These are phyloP conservation scores for Trichoderma koningii DNA, from an alignment of 2,329 filamentous ascomycete species.

Conservation along the genomic window DNA sequence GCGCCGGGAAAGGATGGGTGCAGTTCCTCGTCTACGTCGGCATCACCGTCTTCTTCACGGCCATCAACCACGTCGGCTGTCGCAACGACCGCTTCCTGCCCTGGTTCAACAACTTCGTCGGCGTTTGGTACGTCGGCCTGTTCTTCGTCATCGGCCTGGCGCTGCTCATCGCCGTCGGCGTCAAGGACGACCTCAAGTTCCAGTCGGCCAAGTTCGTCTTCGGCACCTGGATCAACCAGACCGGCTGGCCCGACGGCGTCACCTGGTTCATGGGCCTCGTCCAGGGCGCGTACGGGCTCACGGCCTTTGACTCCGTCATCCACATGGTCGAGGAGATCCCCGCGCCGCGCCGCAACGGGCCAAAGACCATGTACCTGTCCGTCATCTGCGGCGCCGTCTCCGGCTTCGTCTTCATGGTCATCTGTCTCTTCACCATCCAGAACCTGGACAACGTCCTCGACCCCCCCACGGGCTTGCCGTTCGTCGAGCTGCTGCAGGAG, in stretches of 20 bases:
- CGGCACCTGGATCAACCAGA: slow-evolving; percentile 48
- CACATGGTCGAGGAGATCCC: slow-evolving; percentile 62
- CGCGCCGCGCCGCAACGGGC: slow-evolving; percentile 52
- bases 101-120: slow-evolving; percentile 59
- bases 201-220: slow-evolving; percentile 56
- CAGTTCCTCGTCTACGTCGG: slow-evolving; percentile 58
- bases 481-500: slow-evolving; percentile 50
- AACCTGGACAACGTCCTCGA: slow-evolving; percentile 46
- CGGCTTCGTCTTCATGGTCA: slow-evolving; percentile 55
- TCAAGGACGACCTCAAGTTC: slow-evolving; percentile 46
- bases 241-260: slow-evolving; percentile 57
- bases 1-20: slow-evolving; percentile 51
- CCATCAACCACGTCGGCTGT: slow-evolving; percentile 55
- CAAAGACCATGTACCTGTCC: slow-evolving; percentile 55
- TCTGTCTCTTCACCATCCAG: slow-evolving; percentile 55
- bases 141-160: slow-evolving; percentile 56
- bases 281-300: slow-evolving; percentile 57
- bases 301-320: slow-evolving; percentile 60
- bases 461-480: slow-evolving; percentile 47
- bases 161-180: slow-evolving; percentile 54
- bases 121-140: slow-evolving; percentile 53
- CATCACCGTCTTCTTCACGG: slow-evolving; percentile 50
- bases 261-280: slow-evolving; percentile 61
- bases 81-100: slow-evolving; percentile 45
- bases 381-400: slow-evolving; percentile 52